A percentile compares a stretch with the other conserved stretches of the same genome.
phyloP scores from a whole-genome alignment of 2,329 filamentous ascomycete species.

The Penicillium sp. region DNA sequence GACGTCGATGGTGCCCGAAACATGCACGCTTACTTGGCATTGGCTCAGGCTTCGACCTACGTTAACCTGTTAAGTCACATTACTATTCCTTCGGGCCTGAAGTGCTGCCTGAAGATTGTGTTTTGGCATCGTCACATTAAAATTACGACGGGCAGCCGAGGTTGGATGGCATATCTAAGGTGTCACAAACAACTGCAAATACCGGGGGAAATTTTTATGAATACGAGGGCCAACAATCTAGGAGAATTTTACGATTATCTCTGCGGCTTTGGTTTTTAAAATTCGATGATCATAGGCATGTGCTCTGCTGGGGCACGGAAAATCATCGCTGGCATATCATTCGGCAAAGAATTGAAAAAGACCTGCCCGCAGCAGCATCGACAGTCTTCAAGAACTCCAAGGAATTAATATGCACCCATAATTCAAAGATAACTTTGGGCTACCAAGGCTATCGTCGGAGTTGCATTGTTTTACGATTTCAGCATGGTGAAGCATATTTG shows the following conservation, averaged over 20 bases:
- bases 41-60: conserved; percentile 4
- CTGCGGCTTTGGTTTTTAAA: neutral
- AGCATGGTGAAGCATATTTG: neutral
- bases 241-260: neutral
- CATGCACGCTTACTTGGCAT: conserved; percentile 3
- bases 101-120: conserved; percentile 6
- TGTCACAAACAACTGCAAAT: neutral
- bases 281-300: neutral
- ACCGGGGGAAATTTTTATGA: neutral
- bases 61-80: neutral
- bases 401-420: neutral
- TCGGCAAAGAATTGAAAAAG: neutral
- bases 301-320: neutral
- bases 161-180: neutral
- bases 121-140: neutral
- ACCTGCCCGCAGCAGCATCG: neutral
- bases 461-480: neutral
- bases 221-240: neutral
- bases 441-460: neutral
- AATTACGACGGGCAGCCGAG: neutral
- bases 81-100: neutral
- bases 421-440: neutral
- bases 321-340: neutral
- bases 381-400: neutral
- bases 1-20: conserved; percentile 7